Evolutionary conservation across 2,329 filamentous ascomycete species (phyloP).

Genomic region (Alternaria brassicicola): DNA sequence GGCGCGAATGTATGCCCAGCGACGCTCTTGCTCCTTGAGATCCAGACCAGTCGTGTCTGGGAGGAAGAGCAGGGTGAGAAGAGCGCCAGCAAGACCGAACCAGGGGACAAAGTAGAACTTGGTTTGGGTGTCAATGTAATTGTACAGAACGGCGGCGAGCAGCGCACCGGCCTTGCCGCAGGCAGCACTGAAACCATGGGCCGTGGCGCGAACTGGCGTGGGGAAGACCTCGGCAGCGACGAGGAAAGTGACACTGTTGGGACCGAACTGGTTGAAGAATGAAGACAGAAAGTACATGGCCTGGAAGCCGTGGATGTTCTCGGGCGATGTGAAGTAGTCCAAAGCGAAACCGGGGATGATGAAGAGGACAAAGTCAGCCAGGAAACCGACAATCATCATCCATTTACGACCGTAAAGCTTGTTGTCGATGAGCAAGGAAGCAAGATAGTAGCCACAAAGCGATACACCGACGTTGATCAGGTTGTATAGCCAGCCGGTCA

Average conservation of each 20-base stretch:
- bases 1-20: conserved; percentile 84
- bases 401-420: conserved; percentile 94
- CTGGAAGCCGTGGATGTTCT: conserved; percentile 86
- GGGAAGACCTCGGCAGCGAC: conserved; percentile 97
- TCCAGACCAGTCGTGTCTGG: conserved; percentile 97
- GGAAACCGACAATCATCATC: conserved; percentile 95
- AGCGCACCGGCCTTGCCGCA: conserved; percentile 88
- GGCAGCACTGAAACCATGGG: conserved; percentile 93
- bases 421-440: conserved; percentile 89
- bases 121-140: conserved; percentile 83
- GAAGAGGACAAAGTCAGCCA: conserved; percentile 93
- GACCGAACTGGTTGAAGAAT: conserved; percentile 99
- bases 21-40: conserved; percentile 94
- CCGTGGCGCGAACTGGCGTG: conserved; percentile 88
- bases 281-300: conserved; percentile 97
- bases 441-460: conserved; percentile 86
- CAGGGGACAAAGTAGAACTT: conserved; percentile 94
- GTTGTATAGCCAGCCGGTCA: conserved; percentile 91
- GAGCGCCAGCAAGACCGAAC: conserved; percentile 87
- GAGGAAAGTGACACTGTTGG: conserved; percentile 95
- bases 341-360: conserved; percentile 88
- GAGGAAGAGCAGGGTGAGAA: conserved; percentile 83
- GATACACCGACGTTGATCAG: conserved; percentile 88
- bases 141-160: conserved; percentile 86
- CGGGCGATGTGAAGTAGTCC: conserved; percentile 75